Evolutionary conservation across 2,329 filamentous ascomycete genomes (phyloP).

Genomic region (Ophiostoma fasciatum): DNA sequence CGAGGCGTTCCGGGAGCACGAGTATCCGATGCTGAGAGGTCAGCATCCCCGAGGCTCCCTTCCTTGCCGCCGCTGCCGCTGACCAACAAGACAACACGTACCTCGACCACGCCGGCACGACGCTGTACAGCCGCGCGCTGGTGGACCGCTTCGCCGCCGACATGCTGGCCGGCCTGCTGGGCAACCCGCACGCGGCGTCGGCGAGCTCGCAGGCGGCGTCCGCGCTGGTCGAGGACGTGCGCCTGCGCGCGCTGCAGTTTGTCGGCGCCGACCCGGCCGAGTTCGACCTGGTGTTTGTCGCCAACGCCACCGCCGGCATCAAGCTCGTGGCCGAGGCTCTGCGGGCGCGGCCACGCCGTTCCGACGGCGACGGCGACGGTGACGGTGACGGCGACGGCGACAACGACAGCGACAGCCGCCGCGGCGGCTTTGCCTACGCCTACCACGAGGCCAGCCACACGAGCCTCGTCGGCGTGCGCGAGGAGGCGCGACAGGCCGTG

Average conservation of each 20-base stretch:
- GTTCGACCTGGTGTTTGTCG: conserved; percentile 82
- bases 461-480: conserved; percentile 67
- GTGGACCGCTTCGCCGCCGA: conserved; percentile 69
- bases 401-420: conserved; percentile 67
- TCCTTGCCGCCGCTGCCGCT: conserved; percentile 5
- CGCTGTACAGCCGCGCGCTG: conserved; percentile 63
- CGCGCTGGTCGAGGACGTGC: conserved; percentile 58
- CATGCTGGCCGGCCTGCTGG: conserved; percentile 65
- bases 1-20: conserved; percentile 39
- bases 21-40: conserved; percentile 61
- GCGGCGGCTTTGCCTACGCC: conserved; percentile 64
- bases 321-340: conserved; percentile 76
- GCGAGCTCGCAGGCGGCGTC: conserved; percentile 65
- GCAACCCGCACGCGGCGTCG: conserved; percentile 85
- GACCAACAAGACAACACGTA: conserved; percentile 50
- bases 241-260: conserved; percentile 55
- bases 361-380: conserved; percentile 69
- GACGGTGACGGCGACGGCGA: conserved; percentile 80
- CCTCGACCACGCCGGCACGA: conserved; percentile 93
- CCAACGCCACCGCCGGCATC: conserved; percentile 82
- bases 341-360: conserved; percentile 52
- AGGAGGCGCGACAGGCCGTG: conserved; percentile 47
- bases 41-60: neutral
- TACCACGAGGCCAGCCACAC: conserved; percentile 82
- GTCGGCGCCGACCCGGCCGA: conserved; percentile 68